Percentiles rank a stretch among this genome's conserved stretches.
Conservation (phyloP, 139 green algal genomes). For the Picochlorum sp. region DNA sequence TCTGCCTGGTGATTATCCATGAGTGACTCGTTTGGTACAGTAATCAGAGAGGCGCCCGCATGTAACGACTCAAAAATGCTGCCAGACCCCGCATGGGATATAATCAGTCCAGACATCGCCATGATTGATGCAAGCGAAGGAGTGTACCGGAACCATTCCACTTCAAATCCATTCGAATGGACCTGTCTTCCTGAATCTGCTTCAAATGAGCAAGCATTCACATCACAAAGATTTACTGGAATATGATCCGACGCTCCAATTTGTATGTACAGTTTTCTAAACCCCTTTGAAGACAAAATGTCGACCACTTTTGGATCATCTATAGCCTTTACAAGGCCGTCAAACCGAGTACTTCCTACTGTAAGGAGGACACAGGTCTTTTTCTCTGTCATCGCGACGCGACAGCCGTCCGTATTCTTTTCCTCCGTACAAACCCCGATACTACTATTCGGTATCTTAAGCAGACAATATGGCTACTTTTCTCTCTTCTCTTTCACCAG, state of each 20-base stretch:
- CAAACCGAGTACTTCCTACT: slow-evolving; percentile 77
- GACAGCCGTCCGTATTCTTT: background rate
- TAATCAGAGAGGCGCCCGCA: slow-evolving; percentile 45
- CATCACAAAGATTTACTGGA: background rate
- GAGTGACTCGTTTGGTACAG: slow-evolving; percentile 67
- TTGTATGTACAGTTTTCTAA: slow-evolving; percentile 56
- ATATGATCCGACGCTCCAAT: slow-evolving; percentile 1
- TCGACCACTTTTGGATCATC: slow-evolving; percentile 35
- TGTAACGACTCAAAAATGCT: slow-evolving; percentile 73
- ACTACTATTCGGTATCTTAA: slow-evolving; percentile 51
- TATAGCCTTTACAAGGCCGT: slow-evolving; percentile 50
- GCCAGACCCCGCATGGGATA: slow-evolving; percentile 72
- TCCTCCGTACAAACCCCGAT: background rate
- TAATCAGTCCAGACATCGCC: slow-evolving; percentile 48
- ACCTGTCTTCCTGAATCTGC: too few species aligned
- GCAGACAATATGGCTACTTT: too few species aligned
- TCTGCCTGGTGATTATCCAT: slow-evolving; percentile 85
- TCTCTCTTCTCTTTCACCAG: slow-evolving; percentile 47
- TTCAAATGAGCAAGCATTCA: background rate
- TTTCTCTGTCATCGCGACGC: background rate
- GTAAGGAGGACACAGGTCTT: slow-evolving; percentile 67
- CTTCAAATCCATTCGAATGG: too few species aligned
- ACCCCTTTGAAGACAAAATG: slow-evolving; percentile 34
- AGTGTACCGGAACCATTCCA: slow-evolving; percentile 62
- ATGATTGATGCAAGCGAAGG: slow-evolving; percentile 45